A percentile compares a stretch with the other conserved stretches of the same genome.
Evolutionary conservation across 2,329 filamentous ascomycete species (phyloP).

Genomic region (Akanthomyces lecanii): DNA sequence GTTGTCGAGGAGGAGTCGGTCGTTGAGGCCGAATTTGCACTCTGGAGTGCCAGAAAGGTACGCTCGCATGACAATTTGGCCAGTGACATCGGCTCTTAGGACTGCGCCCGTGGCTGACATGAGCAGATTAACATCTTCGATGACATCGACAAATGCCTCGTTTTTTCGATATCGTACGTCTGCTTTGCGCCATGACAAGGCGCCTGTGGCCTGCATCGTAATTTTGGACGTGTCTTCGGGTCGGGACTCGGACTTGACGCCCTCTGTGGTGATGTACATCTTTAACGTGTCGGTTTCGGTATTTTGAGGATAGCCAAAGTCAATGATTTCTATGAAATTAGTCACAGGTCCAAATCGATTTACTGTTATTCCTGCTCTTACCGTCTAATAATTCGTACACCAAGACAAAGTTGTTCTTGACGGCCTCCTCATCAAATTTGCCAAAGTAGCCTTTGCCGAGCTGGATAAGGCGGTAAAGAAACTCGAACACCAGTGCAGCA

Average conservation of each 20-base stretch:
- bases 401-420: constrained; percentile 99
- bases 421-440: constrained; percentile 98
- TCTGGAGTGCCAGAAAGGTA: constrained; percentile 95
- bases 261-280: constrained; percentile 99
- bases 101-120: constrained; percentile 98
- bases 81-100: constrained; percentile 90
- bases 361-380: constrained; percentile 32
- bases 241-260: constrained; percentile 84
- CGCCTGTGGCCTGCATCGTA: constrained; percentile 98
- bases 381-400: constrained; percentile 96
- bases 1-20: constrained; percentile 84
- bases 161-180: constrained; percentile 99
- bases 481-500: constrained; percentile 95
- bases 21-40: constrained; percentile 98
- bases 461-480: constrained; percentile 85
- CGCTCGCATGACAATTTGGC: constrained; percentile 97
- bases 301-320: constrained; percentile 98
- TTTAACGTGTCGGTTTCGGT: constrained; percentile 98
- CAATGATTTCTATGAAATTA: constrained; percentile 72
- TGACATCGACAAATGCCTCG: constrained; percentile 98
- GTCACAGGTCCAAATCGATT: not conserved
- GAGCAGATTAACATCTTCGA: constrained; percentile 96
- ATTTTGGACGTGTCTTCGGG: constrained; percentile 95
- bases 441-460: constrained; percentile 95
- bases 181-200: constrained; percentile 91